phyloP scores from a whole-genome alignment of 768 basidiomycete species.

The Nidularia sp. region DNA sequence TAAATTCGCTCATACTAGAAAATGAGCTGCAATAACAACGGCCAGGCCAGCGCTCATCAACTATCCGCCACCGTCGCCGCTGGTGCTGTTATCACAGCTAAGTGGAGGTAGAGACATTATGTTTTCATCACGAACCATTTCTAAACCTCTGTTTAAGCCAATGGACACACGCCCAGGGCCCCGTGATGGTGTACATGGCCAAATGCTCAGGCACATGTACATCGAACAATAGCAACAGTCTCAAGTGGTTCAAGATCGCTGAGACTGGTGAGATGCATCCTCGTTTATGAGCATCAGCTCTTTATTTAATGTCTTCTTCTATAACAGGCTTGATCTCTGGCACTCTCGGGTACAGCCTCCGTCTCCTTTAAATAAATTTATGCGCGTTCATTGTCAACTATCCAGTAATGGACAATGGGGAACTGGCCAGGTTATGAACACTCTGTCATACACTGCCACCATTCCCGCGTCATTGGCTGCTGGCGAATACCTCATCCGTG shows the following conservation, averaged over 20 bases:
- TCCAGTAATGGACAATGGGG: slow-evolving; percentile 23
- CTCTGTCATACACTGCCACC: slow-evolving; percentile 23
- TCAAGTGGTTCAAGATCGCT: slow-evolving; percentile 35
- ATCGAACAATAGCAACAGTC: slow-evolving; percentile 22
- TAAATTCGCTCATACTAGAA: slow-evolving; percentile 6
- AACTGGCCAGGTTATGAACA: slow-evolving; percentile 19
- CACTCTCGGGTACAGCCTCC: slow-evolving; percentile 13
- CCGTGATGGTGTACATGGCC: slow-evolving; percentile 35
- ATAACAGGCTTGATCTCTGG: slow-evolving; percentile 20
- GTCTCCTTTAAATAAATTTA: not conserved
- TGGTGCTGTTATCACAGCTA: slow-evolving; percentile 26
- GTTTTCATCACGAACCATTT: too few species aligned
- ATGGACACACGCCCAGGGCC: slow-evolving; percentile 28
- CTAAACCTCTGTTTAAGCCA: slow-evolving; percentile 7
- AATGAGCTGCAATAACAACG: slow-evolving; percentile 32
- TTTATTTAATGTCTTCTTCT: not conserved
- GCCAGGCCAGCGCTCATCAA: slow-evolving; percentile 21
- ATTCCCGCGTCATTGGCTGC: slow-evolving; percentile 27
- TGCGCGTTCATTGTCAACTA: not conserved
- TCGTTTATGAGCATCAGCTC: not conserved
- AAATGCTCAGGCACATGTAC: slow-evolving; percentile 26
- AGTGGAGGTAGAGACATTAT: slow-evolving; percentile 19
- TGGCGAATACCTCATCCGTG: slow-evolving; percentile 33
- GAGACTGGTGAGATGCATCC: slow-evolving; percentile 13
- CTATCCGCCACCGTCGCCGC: slow-evolving; percentile 28